These are phyloP conservation scores for Talaromyces sp. DNA, from an alignment of 2,329 filamentous ascomycete genomes.

Conservation along the genomic window DNA sequence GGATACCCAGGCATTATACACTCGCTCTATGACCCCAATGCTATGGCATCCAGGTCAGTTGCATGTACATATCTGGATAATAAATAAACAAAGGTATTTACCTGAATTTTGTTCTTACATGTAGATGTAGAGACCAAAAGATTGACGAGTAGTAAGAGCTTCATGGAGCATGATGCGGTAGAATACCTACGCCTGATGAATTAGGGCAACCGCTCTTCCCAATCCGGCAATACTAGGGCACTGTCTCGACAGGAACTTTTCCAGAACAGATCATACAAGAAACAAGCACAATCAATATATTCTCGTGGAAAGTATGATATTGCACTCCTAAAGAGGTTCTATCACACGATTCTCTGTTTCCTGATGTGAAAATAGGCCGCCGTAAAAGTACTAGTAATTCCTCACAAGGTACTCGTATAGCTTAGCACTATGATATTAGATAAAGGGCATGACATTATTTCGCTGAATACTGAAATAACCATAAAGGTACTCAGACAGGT, in stretches of 20 bases:
- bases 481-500: neutral
- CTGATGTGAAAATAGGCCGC: neutral
- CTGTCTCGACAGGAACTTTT: neutral
- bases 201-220: neutral
- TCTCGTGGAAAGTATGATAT: neutral
- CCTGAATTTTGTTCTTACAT: neutral
- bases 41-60: neutral
- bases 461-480: neutral
- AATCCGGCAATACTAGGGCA: neutral
- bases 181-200: neutral
- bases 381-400: neutral
- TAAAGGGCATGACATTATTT: neutral
- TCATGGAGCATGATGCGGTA: neutral
- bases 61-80: constrained; percentile 3
- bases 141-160: neutral
- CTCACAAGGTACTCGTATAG: constrained; percentile 4
- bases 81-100: neutral
- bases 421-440: neutral
- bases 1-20: constrained; percentile 4
- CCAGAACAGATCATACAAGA: neutral
- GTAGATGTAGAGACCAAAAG: neutral
- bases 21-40: constrained; percentile 11
- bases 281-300: neutral
- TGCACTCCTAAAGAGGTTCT: neutral
- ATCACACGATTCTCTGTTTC: neutral